Conservation (phyloP, 805 yeast genomes). For the Pichia exigua region DNA sequence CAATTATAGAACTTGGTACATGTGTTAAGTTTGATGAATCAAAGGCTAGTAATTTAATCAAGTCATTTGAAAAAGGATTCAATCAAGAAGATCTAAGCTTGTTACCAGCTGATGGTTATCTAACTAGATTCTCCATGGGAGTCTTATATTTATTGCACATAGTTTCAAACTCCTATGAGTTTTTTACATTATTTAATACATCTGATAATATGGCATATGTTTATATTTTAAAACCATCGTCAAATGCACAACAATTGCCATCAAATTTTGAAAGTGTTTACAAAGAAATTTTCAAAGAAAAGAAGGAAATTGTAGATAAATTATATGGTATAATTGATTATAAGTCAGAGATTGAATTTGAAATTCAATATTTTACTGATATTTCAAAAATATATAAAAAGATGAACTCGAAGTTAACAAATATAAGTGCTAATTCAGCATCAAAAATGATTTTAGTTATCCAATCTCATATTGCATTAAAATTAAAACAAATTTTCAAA, state of each 20-base stretch:
- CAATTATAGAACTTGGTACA: conserved; percentile 71
- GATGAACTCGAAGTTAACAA: conserved; percentile 44
- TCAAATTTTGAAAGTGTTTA: conserved; percentile 47
- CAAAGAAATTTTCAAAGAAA: conserved; percentile 41
- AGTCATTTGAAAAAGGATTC: conserved; percentile 82
- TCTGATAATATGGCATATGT: conserved; percentile 47
- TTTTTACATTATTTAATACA: conserved; percentile 58
- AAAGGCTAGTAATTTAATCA: conserved; percentile 75
- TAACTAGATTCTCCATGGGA: conserved; percentile 47
- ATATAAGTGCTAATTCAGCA: conserved; percentile 58
- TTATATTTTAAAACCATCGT: conserved; percentile 60
- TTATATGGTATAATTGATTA: conserved; percentile 44
- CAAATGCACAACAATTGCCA: conserved; percentile 58
- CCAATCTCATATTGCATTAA: conserved; percentile 60
- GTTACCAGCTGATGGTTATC: conserved; percentile 43
- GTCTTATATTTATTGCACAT: conserved; percentile 62
- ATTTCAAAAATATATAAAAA: conserved; percentile 48
- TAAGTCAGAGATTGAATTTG: conserved; percentile 45
- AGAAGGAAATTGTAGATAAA: conserved; percentile 37
- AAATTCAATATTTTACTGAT: conserved; percentile 47
- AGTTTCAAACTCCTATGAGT: conserved; percentile 66
- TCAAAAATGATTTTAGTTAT: conserved; percentile 56
- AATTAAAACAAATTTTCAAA: conserved; percentile 39
- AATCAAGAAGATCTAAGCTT: conserved; percentile 45
- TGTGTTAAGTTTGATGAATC: conserved; percentile 62